Base-by-base conservation (phyloP, 2,329 filamentous ascomycete species). In the Scleromitrula shiraiana region DNA sequence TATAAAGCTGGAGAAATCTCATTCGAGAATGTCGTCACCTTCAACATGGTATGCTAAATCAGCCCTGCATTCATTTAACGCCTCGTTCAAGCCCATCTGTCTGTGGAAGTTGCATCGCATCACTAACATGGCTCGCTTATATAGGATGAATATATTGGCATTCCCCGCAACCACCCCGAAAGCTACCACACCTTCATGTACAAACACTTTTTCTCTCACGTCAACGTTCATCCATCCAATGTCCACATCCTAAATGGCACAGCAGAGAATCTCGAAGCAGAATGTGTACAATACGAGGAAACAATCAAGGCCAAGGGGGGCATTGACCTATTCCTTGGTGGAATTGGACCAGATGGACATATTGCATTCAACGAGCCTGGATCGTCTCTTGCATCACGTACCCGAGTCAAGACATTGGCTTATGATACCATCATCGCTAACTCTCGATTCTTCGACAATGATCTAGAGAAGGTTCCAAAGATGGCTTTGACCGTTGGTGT, bases 171-270 rank as follows among this genome's bases (percentile, higher is more conserved):
- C 59, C 86, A 94, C 64, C 82, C 86, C 10, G 82, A 93, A 65
- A 88, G 83, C 60, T 94, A 94, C 68, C 88, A 94, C 70, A 86
- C 82, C 56, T 94, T 93, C 72, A 93, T 94, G 88, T 94, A 89
- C 77, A 87, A 85, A 68, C 77, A 93, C 69, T 88, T 94, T 74
- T 94, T 94, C 73, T 87, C 84, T 36, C 87, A 80, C 58, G 82
- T 93, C 59, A 86, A 94, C 62, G 83, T 93, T 58, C 77, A 82
- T 56, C 88, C 88, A 5, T 76, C 77, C 61, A 90, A 91, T 64
- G 88, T 93, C 63, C 82, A 94, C 68, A 88, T 93, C 60, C 77
- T 91, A 32, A 80, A 91, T 62, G 87, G 87, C 60, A 91, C 90
- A 62, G 85, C 86, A 0, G 69, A 76, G 12, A 85, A 88, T 62